Evolutionary conservation across 2,329 filamentous ascomycete genomes (phyloP), one percentile per base, ranked within the genome.

Genomic region (Ceratocystis ficicola): DNA sequence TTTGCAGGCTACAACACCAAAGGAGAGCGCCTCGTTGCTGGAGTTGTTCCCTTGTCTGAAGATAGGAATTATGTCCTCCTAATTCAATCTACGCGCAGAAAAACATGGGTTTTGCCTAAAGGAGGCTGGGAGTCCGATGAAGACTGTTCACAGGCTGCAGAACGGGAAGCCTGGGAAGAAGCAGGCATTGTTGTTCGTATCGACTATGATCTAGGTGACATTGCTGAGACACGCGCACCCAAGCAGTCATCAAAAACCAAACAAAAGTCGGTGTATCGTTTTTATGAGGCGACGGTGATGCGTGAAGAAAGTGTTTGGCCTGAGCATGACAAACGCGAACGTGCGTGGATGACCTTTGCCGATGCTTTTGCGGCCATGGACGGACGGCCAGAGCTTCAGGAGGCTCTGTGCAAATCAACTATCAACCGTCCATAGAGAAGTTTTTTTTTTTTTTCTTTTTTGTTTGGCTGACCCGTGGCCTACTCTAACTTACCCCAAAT

Each of bases 41-140:
- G 94, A 71, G 86, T 97, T 67, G 94, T 99, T 61, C 90, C 94
- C 70, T 81, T 97, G 70, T 94, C 90, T 65, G 77, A 82, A 72
- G 92, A 96, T 78, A 93, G 90, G 75, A 86, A 86, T 72, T 87
- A 89, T 75, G 93, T 99, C 68, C 82, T 99, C 71, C 81, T 99
- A 71, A 96, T 97, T 72, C 91, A 96, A 78, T 96, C 91, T 65
- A 93, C 89, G 64, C 85, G 90, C 70, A 87, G 91, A 72, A 90
- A 90, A 75, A 90, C 89, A 72, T 99, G 94, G 94, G 94, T 99
- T 55, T 81, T 99, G 67, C 94, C 94, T 68, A 99, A 99, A 76
- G 94, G 94, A 73, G 94, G 94, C 68, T 99, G 94, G 92, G 94
- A 99, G 76, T 87, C 86, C 44, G 94, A 99, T 76, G 94, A 99